Evolutionary conservation across 2,329 filamentous ascomycete species (phyloP), one percentile per base, ranked within the genome.

Genomic region (Neoscytalidium dimidiatum): DNA sequence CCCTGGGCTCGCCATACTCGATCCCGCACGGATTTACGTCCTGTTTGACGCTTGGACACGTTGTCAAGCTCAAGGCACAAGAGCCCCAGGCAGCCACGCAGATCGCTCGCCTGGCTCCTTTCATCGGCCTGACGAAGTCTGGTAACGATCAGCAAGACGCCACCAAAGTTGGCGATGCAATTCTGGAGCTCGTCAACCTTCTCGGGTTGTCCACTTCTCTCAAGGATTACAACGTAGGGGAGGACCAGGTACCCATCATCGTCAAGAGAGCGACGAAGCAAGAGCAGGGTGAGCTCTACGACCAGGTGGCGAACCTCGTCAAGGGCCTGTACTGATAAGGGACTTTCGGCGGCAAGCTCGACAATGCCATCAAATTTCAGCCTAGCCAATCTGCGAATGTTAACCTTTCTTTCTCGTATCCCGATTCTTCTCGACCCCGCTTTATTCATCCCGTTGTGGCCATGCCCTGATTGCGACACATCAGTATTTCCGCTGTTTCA

Each of bases 21-120:
- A 86, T 87, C 43, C 85, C 85, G 0, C 84, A 87, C 67, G 84
- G 84, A 0, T 81, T 85, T 51, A 87, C 84, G 0, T 82, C 79
- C 1, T 86, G 84, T 68, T 69, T 87, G 52, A 85, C 84, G 0
- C 75, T 87, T 0, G 82, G 83, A 0, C 81, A 83, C 63, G 84
- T 86, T 0, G 79, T 86, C 3, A 83, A 82, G 71, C 72, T 86
- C 21, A 86, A 85, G 68, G 82, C 83, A 0, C 67, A 74, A 49
- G 79, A 80, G 5, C 71, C 73, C 0, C 75, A 74, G 3, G 79
- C 81, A 38, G 83, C 83, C 11, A 76, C 74, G 64, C 80, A 83
- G 69, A 69, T 85, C 48, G 78, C 80, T 4, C 71, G 82, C 1
- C 68, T 83, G 62, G 67, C 82, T 23, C 80, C 80, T 1, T 81